phyloP scores from a whole-genome alignment of 805 yeast species.

The Komagataella kurtzmanii region DNA sequence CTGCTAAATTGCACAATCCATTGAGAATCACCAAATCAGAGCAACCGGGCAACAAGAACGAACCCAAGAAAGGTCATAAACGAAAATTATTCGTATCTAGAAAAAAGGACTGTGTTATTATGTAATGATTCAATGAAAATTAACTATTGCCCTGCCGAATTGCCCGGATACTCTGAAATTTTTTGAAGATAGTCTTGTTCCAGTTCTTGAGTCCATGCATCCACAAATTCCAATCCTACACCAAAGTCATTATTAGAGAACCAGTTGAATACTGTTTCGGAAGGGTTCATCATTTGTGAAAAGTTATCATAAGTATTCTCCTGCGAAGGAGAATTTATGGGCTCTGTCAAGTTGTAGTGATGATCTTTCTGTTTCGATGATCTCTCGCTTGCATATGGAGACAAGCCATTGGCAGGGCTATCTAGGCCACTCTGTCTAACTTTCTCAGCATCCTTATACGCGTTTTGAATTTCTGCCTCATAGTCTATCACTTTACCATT shows the following conservation, averaged over 20 bases:
- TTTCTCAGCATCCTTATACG: neutral
- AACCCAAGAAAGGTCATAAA: neutral
- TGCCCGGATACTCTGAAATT: conserved; percentile 3
- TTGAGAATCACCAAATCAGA: neutral
- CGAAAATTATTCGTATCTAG: neutral
- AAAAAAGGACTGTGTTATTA: neutral
- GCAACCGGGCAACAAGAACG: neutral
- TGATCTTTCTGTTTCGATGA: neutral
- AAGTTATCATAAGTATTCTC: conserved; percentile 17
- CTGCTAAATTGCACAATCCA: neutral
- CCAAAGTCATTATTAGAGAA: conserved; percentile 27
- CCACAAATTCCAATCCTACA: conserved; percentile 48
- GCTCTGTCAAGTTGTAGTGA: neutral
- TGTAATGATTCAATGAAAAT: neutral
- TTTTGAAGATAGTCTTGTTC: conserved; percentile 44
- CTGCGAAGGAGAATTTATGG: conserved; percentile 1
- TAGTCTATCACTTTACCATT: conserved; percentile 6
- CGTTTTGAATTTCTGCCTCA: neutral
- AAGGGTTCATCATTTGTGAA: conserved; percentile 12
- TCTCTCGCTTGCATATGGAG: neutral
- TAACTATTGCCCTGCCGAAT: neutral
- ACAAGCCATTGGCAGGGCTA: neutral
- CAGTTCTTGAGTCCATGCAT: conserved; percentile 71
- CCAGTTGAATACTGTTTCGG: conserved; percentile 32
- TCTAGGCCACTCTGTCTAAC: neutral